Percentiles rank a stretch among this genome's conserved stretches.
phyloP scores from a whole-genome alignment of 2,329 filamentous ascomycete genomes.

The Parasarocladium wereldwijsianum region DNA sequence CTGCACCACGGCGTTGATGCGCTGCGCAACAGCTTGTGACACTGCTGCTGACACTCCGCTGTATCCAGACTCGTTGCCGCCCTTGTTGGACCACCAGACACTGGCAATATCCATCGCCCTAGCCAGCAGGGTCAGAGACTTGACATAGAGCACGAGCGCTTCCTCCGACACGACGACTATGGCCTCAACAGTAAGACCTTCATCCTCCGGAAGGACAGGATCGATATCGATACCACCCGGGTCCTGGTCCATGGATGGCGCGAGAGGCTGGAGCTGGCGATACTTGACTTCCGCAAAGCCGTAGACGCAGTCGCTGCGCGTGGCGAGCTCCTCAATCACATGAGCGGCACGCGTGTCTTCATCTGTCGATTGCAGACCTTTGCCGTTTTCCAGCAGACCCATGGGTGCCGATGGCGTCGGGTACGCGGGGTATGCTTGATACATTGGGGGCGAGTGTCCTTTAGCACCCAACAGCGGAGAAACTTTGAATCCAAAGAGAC shows the following conservation, averaged over 20 bases:
- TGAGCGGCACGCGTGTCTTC: conserved; percentile 70
- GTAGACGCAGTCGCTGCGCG: conserved; percentile 88
- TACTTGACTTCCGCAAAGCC: conserved; percentile 98
- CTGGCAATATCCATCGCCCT: conserved; percentile 94
- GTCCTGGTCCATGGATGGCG: conserved; percentile 61
- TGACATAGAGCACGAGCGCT: conserved; percentile 89
- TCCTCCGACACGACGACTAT: conserved; percentile 82
- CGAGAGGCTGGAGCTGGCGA: conserved; percentile 83
- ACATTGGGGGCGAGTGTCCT: conserved; percentile 59
- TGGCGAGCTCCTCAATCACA: conserved; percentile 80
- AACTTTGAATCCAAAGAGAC: conserved; percentile 58
- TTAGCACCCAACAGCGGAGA: conserved; percentile 49
- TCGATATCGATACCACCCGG: conserved; percentile 48
- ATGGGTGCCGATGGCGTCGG: conserved; percentile 47
- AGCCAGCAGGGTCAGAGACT: conserved; percentile 75
- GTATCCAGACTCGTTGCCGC: conserved; percentile 40
- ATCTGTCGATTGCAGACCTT: conserved; percentile 42
- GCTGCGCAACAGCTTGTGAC: conserved; percentile 40
- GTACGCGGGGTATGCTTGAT: conserved; percentile 74
- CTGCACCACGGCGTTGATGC: conserved; percentile 87
- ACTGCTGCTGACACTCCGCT: conserved; percentile 22
- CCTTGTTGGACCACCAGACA: conserved; percentile 76
- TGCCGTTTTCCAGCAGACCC: conserved; percentile 53
- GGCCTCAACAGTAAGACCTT: conserved; percentile 73
- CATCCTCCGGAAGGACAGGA: conserved; percentile 42